phyloP scores from a whole-genome alignment of 2,329 filamentous ascomycete genomes.

The Diaporthe destruens region DNA sequence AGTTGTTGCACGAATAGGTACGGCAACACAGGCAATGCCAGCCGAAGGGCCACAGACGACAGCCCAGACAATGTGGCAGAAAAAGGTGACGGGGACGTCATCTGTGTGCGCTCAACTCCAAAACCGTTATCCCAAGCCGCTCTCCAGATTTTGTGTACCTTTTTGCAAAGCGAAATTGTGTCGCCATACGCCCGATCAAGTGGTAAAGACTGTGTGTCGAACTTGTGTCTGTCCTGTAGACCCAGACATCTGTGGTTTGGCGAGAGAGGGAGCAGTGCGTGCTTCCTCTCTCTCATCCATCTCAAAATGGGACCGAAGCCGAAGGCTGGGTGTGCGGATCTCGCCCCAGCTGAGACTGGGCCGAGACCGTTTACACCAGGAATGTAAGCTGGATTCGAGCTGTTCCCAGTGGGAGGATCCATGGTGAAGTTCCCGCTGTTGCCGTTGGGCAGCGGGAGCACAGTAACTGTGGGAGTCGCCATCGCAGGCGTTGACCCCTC shows the following conservation, averaged over 20 bases:
- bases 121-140: not conserved
- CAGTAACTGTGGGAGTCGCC: slow-evolving; percentile 33
- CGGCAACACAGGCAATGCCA: slow-evolving; percentile 32
- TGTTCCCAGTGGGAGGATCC: slow-evolving; percentile 19
- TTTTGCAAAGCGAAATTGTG: slow-evolving; percentile 1
- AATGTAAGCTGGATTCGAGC: not conserved
- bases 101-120: not conserved
- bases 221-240: slow-evolving; percentile 2
- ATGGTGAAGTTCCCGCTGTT: slow-evolving; percentile 29
- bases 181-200: slow-evolving; percentile 5
- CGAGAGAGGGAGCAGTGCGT: not conserved
- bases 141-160: not conserved
- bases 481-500: slow-evolving; percentile 38
- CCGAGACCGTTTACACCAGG: slow-evolving; percentile 35
- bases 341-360: slow-evolving; percentile 22
- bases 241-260: not conserved
- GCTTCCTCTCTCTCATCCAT: slow-evolving; percentile 7
- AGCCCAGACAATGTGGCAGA: slow-evolving; percentile 18
- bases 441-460: slow-evolving; percentile 26
- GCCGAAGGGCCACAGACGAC: not conserved
- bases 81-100: not conserved
- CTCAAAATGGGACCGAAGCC: slow-evolving; percentile 28
- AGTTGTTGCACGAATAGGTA: slow-evolving; percentile 34
- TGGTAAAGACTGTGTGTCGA: slow-evolving; percentile 30
- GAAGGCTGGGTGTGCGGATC: slow-evolving; percentile 1